Conservation (phyloP, 306 rosid genomes). For the Castanea sativa region DNA sequence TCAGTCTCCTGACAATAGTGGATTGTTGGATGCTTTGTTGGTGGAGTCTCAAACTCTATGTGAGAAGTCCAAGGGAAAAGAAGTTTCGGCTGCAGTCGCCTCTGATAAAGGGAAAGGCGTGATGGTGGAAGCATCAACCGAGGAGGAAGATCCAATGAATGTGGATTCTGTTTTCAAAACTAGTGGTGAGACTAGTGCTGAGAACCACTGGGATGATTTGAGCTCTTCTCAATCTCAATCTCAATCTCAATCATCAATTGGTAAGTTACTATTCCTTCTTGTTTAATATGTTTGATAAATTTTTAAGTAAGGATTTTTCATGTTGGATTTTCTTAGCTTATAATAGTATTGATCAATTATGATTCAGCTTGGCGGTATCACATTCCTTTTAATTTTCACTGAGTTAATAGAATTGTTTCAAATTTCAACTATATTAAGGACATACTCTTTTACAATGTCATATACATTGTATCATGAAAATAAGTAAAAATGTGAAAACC, state of each 20-base stretch:
- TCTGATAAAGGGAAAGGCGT: conserved; percentile 36
- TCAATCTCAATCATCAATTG: conserved; percentile 35
- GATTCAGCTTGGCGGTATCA: neutral
- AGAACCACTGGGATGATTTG: conserved; percentile 37
- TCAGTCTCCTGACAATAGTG: conserved; percentile 34
- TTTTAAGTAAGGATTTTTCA: neutral
- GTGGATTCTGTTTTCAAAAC: conserved; percentile 32
- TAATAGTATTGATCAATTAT: neutral
- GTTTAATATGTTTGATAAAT: neutral
- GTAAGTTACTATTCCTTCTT: conserved; percentile 24
- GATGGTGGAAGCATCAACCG: conserved; percentile 17
- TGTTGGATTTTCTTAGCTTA: neutral
- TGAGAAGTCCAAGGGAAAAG: conserved; percentile 28
- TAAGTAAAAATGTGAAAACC: too few species aligned
- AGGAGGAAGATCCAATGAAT: conserved; percentile 23
- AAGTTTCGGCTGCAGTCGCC: conserved; percentile 9
- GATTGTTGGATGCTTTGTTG: conserved; percentile 59
- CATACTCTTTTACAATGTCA: too few species aligned
- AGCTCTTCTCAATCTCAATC: conserved; percentile 23
- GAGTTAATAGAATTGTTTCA: too few species aligned
- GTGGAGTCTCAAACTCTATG: conserved; percentile 38
- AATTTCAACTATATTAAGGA: too few species aligned
- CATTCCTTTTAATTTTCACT: neutral
- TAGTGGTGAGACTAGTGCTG: conserved; percentile 18
- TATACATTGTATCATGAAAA: too few species aligned